Percentiles rank a stretch among this genome's conserved stretches.
These are phyloP conservation scores for Saturnispora mendoncae DNA, from an alignment of 805 yeast genomes.

Conservation along the genomic window DNA sequence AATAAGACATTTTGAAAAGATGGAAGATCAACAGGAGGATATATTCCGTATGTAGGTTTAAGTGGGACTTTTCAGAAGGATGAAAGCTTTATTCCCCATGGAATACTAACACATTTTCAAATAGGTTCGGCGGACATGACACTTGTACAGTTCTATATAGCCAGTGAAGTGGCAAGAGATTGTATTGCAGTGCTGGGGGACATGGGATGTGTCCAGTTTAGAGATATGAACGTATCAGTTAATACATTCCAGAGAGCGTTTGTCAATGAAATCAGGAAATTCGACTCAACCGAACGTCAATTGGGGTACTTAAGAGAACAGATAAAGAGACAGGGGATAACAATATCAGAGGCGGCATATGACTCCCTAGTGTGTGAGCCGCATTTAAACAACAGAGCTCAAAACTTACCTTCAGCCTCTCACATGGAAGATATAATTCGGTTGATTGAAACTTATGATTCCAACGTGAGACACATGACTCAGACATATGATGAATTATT, in stretches of 20 bases:
- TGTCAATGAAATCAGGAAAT: slow-evolving; percentile 74
- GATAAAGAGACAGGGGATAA: slow-evolving; percentile 41
- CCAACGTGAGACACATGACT: slow-evolving; percentile 59
- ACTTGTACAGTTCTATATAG: slow-evolving; percentile 81
- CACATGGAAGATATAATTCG: slow-evolving; percentile 65
- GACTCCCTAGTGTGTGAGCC: slow-evolving; percentile 22
- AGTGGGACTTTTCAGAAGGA: neutral
- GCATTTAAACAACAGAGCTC: slow-evolving; percentile 13
- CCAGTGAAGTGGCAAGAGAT: slow-evolving; percentile 83
- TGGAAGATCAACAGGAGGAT: neutral
- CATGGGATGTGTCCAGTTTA: slow-evolving; percentile 75
- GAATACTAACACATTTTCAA: slow-evolving; percentile 7
- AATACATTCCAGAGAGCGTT: slow-evolving; percentile 84
- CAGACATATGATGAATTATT: slow-evolving; percentile 58
- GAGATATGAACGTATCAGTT: slow-evolving; percentile 76
- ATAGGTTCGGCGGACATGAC: slow-evolving; percentile 94
- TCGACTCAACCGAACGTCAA: slow-evolving; percentile 87
- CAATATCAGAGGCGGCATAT: slow-evolving; percentile 20
- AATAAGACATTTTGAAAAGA: neutral
- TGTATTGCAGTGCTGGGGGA: slow-evolving; percentile 82
- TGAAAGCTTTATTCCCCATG: neutral
- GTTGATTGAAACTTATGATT: slow-evolving; percentile 56
- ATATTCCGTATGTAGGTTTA: slow-evolving; percentile 1
- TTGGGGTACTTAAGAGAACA: slow-evolving; percentile 45
- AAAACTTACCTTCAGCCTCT: slow-evolving; percentile 45